Evolutionary conservation across 2,329 filamentous ascomycete genomes (phyloP), one percentile per base, ranked within the genome.

Genomic region (Coniella vitis): DNA sequence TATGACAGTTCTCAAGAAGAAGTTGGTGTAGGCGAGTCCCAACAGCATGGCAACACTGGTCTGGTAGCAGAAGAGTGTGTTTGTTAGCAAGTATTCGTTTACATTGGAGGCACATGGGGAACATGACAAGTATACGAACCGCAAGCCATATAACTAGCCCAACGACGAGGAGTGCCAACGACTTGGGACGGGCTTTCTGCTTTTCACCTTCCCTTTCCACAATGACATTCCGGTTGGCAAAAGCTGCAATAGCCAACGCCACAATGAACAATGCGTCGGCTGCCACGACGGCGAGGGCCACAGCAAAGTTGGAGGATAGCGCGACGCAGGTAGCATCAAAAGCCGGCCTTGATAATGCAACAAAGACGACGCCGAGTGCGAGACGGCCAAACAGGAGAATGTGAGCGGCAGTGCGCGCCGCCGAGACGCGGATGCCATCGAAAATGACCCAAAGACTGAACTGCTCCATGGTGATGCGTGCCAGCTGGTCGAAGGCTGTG

Each of bases 401-500:
- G 55, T 79, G 76, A n/a, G 71, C 64, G 13, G 73, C 43, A 16
- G 74, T 61, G 52, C 67, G 66, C 7, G 61, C 55, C 3, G 54
- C 43, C 29, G 69, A 64, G 29, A 65, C 63, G 55, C 60, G 63
- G n/a, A 61, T 57, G 29, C 65, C 64, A 17, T 61, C 63, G 56
- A 69, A 71, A 50, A 75, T 65, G 4, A 67, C 68, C 74, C 76
- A 80, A 38, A 78, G 55, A 4, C 81, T 59, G 49, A 73, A 76
- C 58, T 81, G 77, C 55, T 79, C 71, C 48, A 79, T 61, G 32
- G 73, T 68, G 43, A 75, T 63, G 43, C 79, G 70, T 16, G 73
- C 73, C 20, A 81, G 58, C 59, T 83, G 78, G 55, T 83, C 79
- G 61, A 81, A 79, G 20, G 71, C 56, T 8, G 75, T 69, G 40